Evolutionary conservation across 2,329 filamentous ascomycete species (phyloP), one percentile per base, ranked within the genome.

Genomic region (Incumbomyces lentus): DNA sequence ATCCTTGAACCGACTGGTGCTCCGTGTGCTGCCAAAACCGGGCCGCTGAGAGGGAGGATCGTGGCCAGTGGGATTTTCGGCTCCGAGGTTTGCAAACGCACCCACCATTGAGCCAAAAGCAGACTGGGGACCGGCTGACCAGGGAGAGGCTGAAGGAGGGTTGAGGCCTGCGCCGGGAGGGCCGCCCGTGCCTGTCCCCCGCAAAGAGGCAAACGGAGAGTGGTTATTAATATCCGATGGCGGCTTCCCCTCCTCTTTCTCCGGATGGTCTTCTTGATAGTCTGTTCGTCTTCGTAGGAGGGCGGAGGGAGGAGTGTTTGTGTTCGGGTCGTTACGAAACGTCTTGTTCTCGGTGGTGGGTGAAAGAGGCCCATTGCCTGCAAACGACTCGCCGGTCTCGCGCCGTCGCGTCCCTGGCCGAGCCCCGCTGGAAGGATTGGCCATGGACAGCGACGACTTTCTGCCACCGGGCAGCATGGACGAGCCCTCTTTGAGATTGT

Each of bases 1-100:
- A 59, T 87, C 87, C 55, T 89, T 90, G 58, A 95, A 80, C 22
- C 88, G 81, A 62, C 88, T 95, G 60, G 87, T 86, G 2, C 84
- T 80, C 48, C 83, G 74, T 22, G 77, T 66, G 59, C 76, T 81
- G 22, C 79, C 82, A 58, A 83, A 77, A 8, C 74, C 73, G 22
- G 76, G 61, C 56, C 85, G 80, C 68, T 92, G 94, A 46, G 94
- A 86, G 22, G 34, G 33, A 13, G 49, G 32, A 32, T 54, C 52
- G 6, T 44, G 30, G 3, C 74, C 69, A 6, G 72, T 66, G 26
- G 78, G 71, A 5, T 45, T 42, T 6, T 75, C 66, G 14, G 76
- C 70, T 30, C 74, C 72, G 64, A 96, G 96, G 58, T 81, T 92
- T 10, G 90, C 90, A 65, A 98, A 98, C 17, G 82, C 82, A 30